Evolutionary conservation across 257 asterid species (phyloP).

Genomic region (Scutellaria barbata): DNA sequence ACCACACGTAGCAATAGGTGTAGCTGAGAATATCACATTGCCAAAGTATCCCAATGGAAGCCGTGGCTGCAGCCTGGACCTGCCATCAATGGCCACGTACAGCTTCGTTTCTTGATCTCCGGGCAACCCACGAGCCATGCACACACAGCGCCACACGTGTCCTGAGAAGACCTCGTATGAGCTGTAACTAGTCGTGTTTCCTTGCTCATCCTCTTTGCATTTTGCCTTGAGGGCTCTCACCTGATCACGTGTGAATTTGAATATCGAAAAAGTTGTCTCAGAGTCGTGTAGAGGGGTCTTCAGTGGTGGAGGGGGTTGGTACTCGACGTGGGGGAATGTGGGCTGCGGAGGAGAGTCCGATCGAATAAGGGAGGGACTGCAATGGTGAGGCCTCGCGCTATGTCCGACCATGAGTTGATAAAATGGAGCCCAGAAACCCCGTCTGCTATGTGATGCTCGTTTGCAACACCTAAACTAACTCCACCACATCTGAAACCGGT

Average conservation of each 20-base stretch:
- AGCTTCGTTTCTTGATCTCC: conserved; percentile 5
- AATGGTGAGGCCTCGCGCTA: conserved; percentile 33
- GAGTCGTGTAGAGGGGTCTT: background rate
- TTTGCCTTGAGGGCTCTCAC: background rate
- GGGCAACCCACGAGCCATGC: conserved; percentile 18
- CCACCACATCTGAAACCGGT: conserved; percentile 79
- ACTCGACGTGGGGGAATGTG: background rate
- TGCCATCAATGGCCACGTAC: background rate
- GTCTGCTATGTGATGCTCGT: conserved; percentile 69
- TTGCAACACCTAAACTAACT: conserved; percentile 64
- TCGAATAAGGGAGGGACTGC: background rate
- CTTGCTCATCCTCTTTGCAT: background rate
- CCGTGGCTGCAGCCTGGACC: background rate
- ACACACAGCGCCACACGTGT: conserved; percentile 2
- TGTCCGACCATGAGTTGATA: conserved; percentile 72
- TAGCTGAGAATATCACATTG: conserved; percentile 25
- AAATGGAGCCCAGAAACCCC: conserved; percentile 75
- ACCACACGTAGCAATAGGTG: conserved; percentile 28
- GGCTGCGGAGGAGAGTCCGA: background rate
- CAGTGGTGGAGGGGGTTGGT: background rate
- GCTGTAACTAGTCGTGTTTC: background rate
- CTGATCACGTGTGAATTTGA: background rate
- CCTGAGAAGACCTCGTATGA: background rate
- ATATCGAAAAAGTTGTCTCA: background rate
- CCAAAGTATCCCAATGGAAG: conserved; percentile 21